These are phyloP conservation scores for Kodamaea nitidulidarum DNA, from an alignment of 805 yeast species.

Conservation along the genomic window DNA sequence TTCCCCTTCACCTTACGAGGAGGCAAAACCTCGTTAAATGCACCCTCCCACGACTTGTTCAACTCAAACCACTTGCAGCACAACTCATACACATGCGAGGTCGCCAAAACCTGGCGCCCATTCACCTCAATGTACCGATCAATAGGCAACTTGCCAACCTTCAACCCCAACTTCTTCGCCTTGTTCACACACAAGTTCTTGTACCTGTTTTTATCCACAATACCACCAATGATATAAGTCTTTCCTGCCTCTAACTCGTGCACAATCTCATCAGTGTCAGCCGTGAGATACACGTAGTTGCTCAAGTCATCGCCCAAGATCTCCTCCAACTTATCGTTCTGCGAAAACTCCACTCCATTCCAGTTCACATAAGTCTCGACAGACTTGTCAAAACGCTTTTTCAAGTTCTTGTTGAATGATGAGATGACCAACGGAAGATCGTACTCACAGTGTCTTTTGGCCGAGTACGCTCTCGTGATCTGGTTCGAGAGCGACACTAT, in stretches of 20 bases:
- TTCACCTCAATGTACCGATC: slow-evolving; percentile 76
- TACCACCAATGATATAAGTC: slow-evolving; percentile 90
- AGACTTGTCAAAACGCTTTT: slow-evolving; percentile 62
- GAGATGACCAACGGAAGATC: slow-evolving; percentile 58
- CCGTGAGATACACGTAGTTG: slow-evolving; percentile 67
- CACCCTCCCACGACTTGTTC: slow-evolving; percentile 72
- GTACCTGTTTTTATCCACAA: slow-evolving; percentile 91
- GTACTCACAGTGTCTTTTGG: slow-evolving; percentile 58
- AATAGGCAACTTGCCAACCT: slow-evolving; percentile 79
- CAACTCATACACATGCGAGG: slow-evolving; percentile 91
- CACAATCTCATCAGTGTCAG: slow-evolving; percentile 76
- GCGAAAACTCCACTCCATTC: slow-evolving; percentile 56
- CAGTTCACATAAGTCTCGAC: slow-evolving; percentile 60
- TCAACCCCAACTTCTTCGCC: slow-evolving; percentile 67
- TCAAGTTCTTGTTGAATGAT: slow-evolving; percentile 62
- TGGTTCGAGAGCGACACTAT: slow-evolving; percentile 72
- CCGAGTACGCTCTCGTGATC: slow-evolving; percentile 76
- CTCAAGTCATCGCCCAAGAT: slow-evolving; percentile 25
- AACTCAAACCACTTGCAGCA: slow-evolving; percentile 73
- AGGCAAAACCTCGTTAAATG: slow-evolving; percentile 86
- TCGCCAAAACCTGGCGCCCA: slow-evolving; percentile 87
- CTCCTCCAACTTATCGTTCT: slow-evolving; percentile 29
- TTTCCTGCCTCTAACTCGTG: slow-evolving; percentile 59
- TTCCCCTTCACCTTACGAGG: slow-evolving; percentile 58
- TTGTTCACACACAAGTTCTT: slow-evolving; percentile 75